Evolutionary conservation across 768 basidiomycete genomes (phyloP), one percentile per base, ranked within the genome.

Genomic region (Termitomyces sp.): DNA sequence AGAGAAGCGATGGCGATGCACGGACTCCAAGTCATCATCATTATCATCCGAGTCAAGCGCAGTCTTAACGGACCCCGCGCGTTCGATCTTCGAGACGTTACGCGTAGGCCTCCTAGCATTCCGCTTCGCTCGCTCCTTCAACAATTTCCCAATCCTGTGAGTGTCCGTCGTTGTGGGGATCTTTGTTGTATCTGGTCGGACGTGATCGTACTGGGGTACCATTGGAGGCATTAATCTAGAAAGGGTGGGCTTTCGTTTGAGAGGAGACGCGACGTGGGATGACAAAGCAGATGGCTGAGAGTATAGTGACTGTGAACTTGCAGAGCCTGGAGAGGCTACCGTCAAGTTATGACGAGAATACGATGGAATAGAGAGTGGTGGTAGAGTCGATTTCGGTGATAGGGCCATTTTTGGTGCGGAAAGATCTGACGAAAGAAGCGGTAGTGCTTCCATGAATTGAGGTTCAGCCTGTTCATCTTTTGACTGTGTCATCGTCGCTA

Each of bases 111-210:
- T 51, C 34, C 54, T 54, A 17, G 55, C 30, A 21, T 56, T 60
- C 19, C 43, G 54, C 35, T 60, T 58, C n/a, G 58, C 58, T 14
- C 62, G 56, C 35, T 58, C 45, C 28, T 55, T 61, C 24, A 63
- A 46, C 41, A 63, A 30, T 15, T 55, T 48, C 15, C 54, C 55
- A 19, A 63, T 56, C 2, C 19, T 22, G 2, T 24, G 45, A 6
- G 54, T 61, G 42, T 61, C 55, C 19, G 44, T 12, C 21, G 51
- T 45, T 17, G 46, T 15, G 11, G 30, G 32, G 11, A 17, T 26
- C 7, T 45, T 45, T 19, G 22, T 38, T 15, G 34, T 40, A 10
- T 55, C 41, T 15, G 26, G 35, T 28, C 35, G 48, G 8, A 51
- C 35, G 19, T 57, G 42, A 26, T 53, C 45, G 19, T 55, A 49